These are phyloP conservation scores for Fonsecaea erecta DNA, from an alignment of 2,329 filamentous ascomycete genomes.

Conservation along the genomic window DNA sequence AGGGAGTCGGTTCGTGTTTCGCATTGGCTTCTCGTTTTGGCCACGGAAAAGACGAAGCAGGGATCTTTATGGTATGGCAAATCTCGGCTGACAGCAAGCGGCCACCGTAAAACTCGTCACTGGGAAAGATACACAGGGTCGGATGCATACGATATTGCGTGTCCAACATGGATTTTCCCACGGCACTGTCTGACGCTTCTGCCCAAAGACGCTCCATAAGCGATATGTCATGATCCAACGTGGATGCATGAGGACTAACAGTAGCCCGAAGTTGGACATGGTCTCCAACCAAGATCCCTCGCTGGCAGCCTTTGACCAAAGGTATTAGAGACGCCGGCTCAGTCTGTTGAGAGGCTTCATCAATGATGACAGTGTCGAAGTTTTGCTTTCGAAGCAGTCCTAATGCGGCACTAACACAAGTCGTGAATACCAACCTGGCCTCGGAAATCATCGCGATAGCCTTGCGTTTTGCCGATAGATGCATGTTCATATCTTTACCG, in stretches of 20 bases:
- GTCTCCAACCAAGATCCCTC: constrained; percentile 53
- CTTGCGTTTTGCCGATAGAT: constrained; percentile 41
- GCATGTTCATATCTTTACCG: constrained; percentile 42
- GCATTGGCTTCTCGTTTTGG: not conserved
- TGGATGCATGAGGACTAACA: constrained; percentile 45
- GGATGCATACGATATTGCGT: constrained; percentile 53
- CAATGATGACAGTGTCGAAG: constrained; percentile 46
- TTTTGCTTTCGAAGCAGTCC: constrained; percentile 46
- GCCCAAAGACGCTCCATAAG: constrained; percentile 52
- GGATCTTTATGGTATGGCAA: constrained; percentile 14
- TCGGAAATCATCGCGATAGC: constrained; percentile 47
- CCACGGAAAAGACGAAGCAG: constrained; percentile 8
- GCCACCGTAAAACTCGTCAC: constrained; percentile 48
- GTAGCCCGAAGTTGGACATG: constrained; percentile 55
- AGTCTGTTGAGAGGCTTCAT: constrained; percentile 56
- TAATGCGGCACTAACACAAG: constrained; percentile 50
- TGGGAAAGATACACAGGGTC: constrained; percentile 48
- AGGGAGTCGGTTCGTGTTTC: not conserved
- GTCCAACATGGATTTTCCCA: constrained; percentile 49
- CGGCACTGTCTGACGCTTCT: constrained; percentile 1
- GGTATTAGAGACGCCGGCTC: constrained; percentile 50
- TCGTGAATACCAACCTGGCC: constrained; percentile 51
- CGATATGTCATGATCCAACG: constrained; percentile 48
- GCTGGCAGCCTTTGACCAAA: constrained; percentile 38
- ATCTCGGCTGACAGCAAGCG: constrained; percentile 42